A percentile compares a stretch with the other conserved stretches of the same genome.
Conservation (phyloP, 2,329 filamentous ascomycete species). For the Cladorrhinum sp. region DNA sequence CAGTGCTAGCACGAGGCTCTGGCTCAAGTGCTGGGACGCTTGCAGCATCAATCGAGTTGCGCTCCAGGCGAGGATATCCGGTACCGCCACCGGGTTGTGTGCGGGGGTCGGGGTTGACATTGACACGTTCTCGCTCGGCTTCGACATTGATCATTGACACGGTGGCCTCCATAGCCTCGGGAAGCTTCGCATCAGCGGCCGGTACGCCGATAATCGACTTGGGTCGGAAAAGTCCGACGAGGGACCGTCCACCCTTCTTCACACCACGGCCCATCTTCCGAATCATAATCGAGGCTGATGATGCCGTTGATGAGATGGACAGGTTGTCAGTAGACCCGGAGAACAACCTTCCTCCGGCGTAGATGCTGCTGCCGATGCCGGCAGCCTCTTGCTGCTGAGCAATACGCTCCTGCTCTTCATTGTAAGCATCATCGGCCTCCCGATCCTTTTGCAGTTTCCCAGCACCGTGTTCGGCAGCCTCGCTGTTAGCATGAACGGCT, state of each 20-base stretch:
- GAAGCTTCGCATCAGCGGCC: constrained; percentile 62
- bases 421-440: constrained; percentile 62
- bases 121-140: constrained; percentile 80
- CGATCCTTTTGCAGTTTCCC: constrained; percentile 65
- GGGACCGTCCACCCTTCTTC: constrained; percentile 86
- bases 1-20: constrained; percentile 55
- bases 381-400: constrained; percentile 88
- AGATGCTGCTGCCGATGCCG: constrained; percentile 90
- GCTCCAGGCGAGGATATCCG: constrained; percentile 79
- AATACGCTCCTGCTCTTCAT: constrained; percentile 88
- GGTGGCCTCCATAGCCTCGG: constrained; percentile 71
- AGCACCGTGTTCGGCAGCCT: constrained; percentile 35
- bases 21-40: constrained; percentile 43
- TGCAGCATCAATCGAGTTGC: constrained; percentile 71
- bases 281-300: constrained; percentile 88
- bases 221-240: constrained; percentile 90
- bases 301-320: constrained; percentile 85
- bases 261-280: constrained; percentile 99
- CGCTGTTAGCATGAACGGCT: constrained; percentile 59
- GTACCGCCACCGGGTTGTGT: constrained; percentile 69
- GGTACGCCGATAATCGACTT: constrained; percentile 85
- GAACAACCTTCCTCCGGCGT: constrained; percentile 82
- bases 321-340: constrained; percentile 91
- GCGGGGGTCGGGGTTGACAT: constrained; percentile 68
- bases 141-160: constrained; percentile 96